Evolutionary conservation across 768 basidiomycete species (phyloP).

Genomic region (Lactarius psammicola): DNA sequence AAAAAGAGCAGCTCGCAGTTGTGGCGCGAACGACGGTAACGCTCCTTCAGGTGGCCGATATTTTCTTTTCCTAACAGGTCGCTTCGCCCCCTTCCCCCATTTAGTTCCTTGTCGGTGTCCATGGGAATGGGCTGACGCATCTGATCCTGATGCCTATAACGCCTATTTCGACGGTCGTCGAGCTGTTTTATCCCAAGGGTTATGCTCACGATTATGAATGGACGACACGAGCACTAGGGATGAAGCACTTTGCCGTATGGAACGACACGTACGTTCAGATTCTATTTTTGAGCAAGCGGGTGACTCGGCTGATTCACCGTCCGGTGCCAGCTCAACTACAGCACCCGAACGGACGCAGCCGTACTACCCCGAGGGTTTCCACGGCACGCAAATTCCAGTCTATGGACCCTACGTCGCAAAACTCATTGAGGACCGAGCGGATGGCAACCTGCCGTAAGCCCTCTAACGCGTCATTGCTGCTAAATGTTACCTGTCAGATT

Average conservation of each 20-base stretch:
- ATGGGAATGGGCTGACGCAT: slow-evolving; percentile 78
- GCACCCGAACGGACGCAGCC: slow-evolving; percentile 52
- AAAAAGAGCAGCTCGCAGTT: slow-evolving; percentile 71
- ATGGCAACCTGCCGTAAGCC: slow-evolving; percentile 33
- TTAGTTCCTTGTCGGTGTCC: slow-evolving; percentile 29
- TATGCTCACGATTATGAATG: slow-evolving; percentile 89
- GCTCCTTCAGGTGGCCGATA: slow-evolving; percentile 31
- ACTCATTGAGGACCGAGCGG: slow-evolving; percentile 69
- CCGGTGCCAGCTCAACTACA: slow-evolving; percentile 38
- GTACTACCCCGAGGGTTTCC: slow-evolving; percentile 82
- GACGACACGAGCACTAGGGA: slow-evolving; percentile 70
- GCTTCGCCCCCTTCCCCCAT: neutral
- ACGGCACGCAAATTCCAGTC: slow-evolving; percentile 73
- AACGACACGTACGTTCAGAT: slow-evolving; percentile 60
- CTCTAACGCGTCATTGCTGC: neutral
- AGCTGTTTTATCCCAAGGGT: slow-evolving; percentile 77
- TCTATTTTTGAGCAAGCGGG: neutral
- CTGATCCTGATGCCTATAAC: slow-evolving; percentile 82
- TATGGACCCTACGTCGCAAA: slow-evolving; percentile 61
- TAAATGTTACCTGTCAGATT: neutral
- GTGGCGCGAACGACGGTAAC: slow-evolving; percentile 66
- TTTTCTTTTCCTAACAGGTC: slow-evolving; percentile 3
- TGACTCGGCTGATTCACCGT: neutral
- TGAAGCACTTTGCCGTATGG: slow-evolving; percentile 77
- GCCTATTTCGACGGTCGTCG: slow-evolving; percentile 75